A percentile compares a stretch with the other conserved stretches of the same genome.
These are phyloP conservation scores for Chondrus crispus DNA, from an alignment of 23 red algal genomes.

Conservation along the genomic window DNA sequence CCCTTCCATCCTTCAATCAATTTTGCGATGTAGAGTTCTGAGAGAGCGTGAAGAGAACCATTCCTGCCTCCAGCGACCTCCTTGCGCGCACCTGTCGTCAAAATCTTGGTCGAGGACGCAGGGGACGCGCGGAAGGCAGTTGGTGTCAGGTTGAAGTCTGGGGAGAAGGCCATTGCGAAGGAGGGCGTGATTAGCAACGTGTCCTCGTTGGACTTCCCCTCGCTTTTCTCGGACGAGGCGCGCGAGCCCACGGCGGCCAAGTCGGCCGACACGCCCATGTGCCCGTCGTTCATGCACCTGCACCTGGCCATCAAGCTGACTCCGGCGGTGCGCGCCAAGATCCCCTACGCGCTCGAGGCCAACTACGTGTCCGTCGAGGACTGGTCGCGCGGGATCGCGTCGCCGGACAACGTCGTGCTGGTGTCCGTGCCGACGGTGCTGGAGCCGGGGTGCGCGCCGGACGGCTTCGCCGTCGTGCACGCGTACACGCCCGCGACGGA, in stretches of 20 bases:
- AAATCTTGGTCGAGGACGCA: neutral
- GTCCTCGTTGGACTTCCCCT: neutral
- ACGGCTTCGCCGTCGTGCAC: slow-evolving; percentile 70
- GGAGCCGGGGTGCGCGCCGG: slow-evolving; percentile 49
- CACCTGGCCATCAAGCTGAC: slow-evolving; percentile 63
- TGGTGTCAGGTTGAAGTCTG: slow-evolving; percentile 32
- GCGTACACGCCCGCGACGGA: slow-evolving; percentile 91
- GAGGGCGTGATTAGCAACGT: slow-evolving; percentile 32
- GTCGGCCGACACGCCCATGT: neutral
- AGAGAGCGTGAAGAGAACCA: no score
- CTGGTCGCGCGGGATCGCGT: slow-evolving; percentile 40
- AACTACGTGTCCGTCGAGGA: slow-evolving; percentile 70
- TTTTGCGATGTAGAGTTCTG: no score
- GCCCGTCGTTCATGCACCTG: slow-evolving; percentile 73
- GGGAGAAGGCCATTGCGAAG: neutral
- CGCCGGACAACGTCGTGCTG: slow-evolving; percentile 69
- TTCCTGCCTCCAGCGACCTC: no score
- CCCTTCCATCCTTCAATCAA: no score
- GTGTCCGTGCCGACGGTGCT: slow-evolving; percentile 71
- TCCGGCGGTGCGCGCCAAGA: neutral
- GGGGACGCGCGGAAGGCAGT: neutral
- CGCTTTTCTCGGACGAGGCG: neutral
- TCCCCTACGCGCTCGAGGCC: slow-evolving; percentile 28
- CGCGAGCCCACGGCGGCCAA: neutral
- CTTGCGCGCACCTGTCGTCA: no score